Base-by-base conservation (phyloP, 306 rosid genomes). In the Casuarina glauca region DNA sequence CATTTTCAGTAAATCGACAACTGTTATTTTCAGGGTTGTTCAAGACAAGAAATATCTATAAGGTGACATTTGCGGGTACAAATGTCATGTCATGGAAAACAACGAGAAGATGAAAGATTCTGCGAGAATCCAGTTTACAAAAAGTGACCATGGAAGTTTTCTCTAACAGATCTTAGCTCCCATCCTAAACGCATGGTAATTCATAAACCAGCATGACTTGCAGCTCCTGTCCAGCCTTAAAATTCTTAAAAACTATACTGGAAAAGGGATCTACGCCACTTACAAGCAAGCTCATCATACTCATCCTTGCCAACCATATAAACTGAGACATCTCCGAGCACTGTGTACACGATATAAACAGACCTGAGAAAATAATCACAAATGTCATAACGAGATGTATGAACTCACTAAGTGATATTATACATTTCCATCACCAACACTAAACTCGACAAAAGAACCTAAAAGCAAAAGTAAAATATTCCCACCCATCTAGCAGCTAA, bases 321-420 rank as follows among this genome's bases (percentile, higher is more conserved):
- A 79, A 94, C 89, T 79, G 93, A 89, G 85, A 94, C 97, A 86
- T 94, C 97, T 35, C 98, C 98, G 45, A 94, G 95, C 70, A 91
- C 91, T 3, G 97, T 92, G 90, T 90, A 94, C 48, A 94, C 98
- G 70, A 92, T 87, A 84, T 92, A 92, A 48, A 94, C 98, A 53
- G 98, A 94, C 91, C 98, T 94, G 97, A 77, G 12, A 82, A 43
- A 64, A 48, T 10, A 41, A 43, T 5, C 69, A 32, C 32, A 62
- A 26, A 60, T 5, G 36, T 42, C 64, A 62, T 11, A 48, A 3
- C 58, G 57, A 52, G 57, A 48, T 46, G 49, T 20, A 48, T 42
- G 13, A 42, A 67, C 41, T 19, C 8, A 16, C 35, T 67, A 11
- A 67, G 6, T 8, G 9, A 26, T 17, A 67, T 42, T 63, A 2